Evolutionary conservation across 495 filamentous ascomycete species (phyloP), one percentile per base, ranked within the genome.

Genomic region (Saxophila tyrrhenica): DNA sequence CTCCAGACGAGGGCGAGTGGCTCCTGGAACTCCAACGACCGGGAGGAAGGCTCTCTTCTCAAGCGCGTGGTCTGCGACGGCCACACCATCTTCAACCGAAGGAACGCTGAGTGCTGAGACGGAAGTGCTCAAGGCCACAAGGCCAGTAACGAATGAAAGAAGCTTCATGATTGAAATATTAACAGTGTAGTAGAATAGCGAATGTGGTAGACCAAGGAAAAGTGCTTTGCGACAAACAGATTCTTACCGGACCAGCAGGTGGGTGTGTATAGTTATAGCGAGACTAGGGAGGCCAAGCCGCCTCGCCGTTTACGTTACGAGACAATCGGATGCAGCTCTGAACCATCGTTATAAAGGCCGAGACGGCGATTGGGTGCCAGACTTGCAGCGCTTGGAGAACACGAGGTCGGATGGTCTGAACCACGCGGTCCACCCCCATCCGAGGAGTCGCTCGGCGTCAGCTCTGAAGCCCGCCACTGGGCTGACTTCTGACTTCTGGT

Each of bases 1-100:
- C 39, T 67, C 65, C 41, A 60, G 48, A 16, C 65, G 63, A 55
- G 65, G 63, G 3, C 61, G 54, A 24, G 62, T 55, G 42, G 56
- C 48, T 24, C 61, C 65, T 15, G 55, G 51, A 2, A 59, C 57
- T 25, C 65, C 65, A 19, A 57, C 62, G 39, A 63, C 61, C 17
- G 54, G 50, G 39, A 62, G 56, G 32, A 53, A 38, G 49, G 21
- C 42, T 8, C 60, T 52, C 43, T 59, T 51, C 41, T 62, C 52
- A 19, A 62, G 48, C 22, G 29, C 19, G 20, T 46, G 41, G 15
- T 44, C 41, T 44, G 41, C 15, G n/a, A 44, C 32, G 11, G 48
- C 42, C 7, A 51, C 60, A 10, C 29, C 51, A 22, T 48, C 45
- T 48, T 48, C 45, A 23, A 21, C 7, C 7, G 19, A 3, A 21